Base-by-base conservation (phyloP, 2,329 filamentous ascomycete genomes). In the Epicoccum sorghinum region DNA sequence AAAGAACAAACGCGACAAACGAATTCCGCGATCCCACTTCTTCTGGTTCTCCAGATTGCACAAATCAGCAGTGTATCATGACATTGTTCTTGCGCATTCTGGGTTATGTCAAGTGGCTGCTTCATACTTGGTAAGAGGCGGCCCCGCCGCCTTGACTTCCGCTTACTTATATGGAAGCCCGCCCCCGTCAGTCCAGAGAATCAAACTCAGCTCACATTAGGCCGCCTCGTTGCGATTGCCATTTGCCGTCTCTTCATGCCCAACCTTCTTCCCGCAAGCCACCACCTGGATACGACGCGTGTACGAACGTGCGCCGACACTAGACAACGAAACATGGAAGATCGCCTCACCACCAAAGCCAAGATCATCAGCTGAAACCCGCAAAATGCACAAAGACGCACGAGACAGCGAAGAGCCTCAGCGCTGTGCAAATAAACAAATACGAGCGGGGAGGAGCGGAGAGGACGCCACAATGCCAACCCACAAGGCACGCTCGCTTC, bases 361-460 rank as follows among this genome's bases (percentile, higher is more conserved):
- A 32, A 27, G 4, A 30, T 3, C 48, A 42, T 38, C 27, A 23
- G 48, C 29, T 37, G 13, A 22, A 33, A 10, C 50, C 25, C 10
- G 46, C 25, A 44, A 47, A 30, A 12, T 24, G 23, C 39, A 39
- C 42, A 44, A 22, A 27, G 29, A 29, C 29, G 38, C 32, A 33
- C 40, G 36, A 47, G 47, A 33, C 29, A 38, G 27, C 18, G 33
- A 33, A 25, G 32, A 41, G 43, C 37, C 23, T 29, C 40, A 47
- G 44, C 42, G 58, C 35, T 50, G 61, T 61, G 39, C 22, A 38
- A 55, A 61, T 61, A 64, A 62, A 49, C 64, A 62, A 66, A 66
- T 63, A 64, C 64, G 61, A 55, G 64, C 61, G 62, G 56, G 47
- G 58, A 54, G 56, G 59, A 61, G 53, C 54, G 60, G 52, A 47